phyloP scores from a whole-genome alignment of 139 green algal species.

The Tetradesmus lagerheimii region DNA sequence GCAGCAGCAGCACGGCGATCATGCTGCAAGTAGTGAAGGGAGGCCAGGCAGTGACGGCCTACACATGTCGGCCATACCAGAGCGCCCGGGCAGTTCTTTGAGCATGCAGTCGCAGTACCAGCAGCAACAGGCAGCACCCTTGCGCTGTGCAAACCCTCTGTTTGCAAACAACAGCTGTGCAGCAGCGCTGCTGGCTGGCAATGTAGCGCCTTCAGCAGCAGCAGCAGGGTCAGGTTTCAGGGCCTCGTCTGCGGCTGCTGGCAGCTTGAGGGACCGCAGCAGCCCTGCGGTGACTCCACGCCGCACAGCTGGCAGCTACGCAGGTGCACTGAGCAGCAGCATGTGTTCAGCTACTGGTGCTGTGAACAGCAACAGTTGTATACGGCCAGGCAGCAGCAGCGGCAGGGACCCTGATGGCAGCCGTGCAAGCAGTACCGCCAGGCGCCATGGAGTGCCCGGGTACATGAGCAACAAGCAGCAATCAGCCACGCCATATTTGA shows the following conservation, averaged over 20 bases:
- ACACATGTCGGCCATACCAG: not conserved
- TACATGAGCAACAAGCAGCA: not conserved
- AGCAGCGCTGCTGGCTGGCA: not conserved
- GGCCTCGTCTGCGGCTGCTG: constrained; percentile 7
- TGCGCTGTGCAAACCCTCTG: not conserved
- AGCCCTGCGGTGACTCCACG: not conserved
- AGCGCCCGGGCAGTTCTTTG: not conserved
- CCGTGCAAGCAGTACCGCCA: not conserved
- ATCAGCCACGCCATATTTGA: not conserved
- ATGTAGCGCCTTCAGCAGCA: not conserved
- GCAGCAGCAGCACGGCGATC: not conserved
- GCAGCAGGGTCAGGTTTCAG: not conserved
- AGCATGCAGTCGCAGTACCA: not conserved
- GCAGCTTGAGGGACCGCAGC: not conserved
- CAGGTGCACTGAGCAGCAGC: not conserved
- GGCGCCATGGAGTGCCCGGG: not conserved
- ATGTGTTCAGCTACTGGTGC: not conserved
- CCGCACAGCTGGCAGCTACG: too few relatives aligned
- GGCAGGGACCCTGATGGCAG: not conserved
- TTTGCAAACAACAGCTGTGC: not conserved
- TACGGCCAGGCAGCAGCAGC: not conserved
- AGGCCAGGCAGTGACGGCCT: not conserved
- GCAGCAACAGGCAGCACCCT: not conserved
- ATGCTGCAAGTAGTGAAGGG: not conserved
- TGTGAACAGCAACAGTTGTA: not conserved